These are phyloP conservation scores for Wickerhamomyces hampshirensis DNA, from an alignment of 805 yeast genomes.

Conservation along the genomic window DNA sequence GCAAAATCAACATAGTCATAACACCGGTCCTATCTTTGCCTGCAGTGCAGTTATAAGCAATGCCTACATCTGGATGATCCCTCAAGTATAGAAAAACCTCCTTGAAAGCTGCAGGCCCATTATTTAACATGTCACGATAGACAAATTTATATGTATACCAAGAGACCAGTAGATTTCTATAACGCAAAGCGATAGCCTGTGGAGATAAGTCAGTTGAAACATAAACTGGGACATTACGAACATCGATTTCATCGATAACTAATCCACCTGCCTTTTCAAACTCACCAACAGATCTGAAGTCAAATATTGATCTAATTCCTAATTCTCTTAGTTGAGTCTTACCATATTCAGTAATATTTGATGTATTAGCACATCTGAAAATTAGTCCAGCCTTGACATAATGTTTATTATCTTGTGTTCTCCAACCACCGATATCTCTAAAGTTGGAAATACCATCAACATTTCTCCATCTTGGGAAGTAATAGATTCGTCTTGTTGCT, in stretches of 20 bases:
- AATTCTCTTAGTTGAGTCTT: constrained; percentile 27
- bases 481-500: constrained; percentile 30
- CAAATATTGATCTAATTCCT: constrained; percentile 54
- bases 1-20: constrained; percentile 59
- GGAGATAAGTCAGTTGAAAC: constrained; percentile 55
- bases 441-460: constrained; percentile 70
- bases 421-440: constrained; percentile 79
- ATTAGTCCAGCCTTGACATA: constrained; percentile 49
- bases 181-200: constrained; percentile 51
- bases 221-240: constrained; percentile 57
- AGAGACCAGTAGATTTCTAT: constrained; percentile 48
- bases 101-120: constrained; percentile 45
- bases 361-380: constrained; percentile 62
- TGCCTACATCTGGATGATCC: constrained; percentile 45
- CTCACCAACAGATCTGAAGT: constrained; percentile 62
- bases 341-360: constrained; percentile 52
- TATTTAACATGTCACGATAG: constrained; percentile 51
- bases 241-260: constrained; percentile 38
- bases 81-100: constrained; percentile 50
- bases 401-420: constrained; percentile 29
- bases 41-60: constrained; percentile 75
- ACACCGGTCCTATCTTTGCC: constrained; percentile 88
- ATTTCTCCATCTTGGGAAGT: constrained; percentile 50
- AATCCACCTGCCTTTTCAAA: constrained; percentile 41
- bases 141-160: constrained; percentile 61